Evolutionary conservation across 768 basidiomycete genomes (phyloP).

Genomic region (Paxillus rubicundulus): DNA sequence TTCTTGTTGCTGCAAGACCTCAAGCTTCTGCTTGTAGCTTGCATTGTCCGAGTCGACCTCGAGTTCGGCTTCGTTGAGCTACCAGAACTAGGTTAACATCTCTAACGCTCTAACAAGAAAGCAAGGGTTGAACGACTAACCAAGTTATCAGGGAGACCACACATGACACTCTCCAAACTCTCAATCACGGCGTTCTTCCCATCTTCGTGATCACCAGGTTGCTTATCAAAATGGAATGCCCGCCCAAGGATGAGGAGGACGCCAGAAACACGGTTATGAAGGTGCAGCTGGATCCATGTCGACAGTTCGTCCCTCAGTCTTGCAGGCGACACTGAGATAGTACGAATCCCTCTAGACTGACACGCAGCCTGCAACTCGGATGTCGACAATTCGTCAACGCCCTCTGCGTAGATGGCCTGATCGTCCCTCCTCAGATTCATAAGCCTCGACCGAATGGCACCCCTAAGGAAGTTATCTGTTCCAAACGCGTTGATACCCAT

Average conservation of each 20-base stretch:
- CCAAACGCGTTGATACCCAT: constrained; percentile 99
- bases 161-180: constrained; percentile 86
- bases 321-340: constrained; percentile 82
- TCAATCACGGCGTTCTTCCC: constrained; percentile 79
- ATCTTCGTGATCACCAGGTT: constrained; percentile 69
- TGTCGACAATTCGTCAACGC: constrained; percentile 86
- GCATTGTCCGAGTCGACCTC: constrained; percentile 93
- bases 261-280: constrained; percentile 89
- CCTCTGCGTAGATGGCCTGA: constrained; percentile 87
- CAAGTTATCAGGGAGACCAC: constrained; percentile 90
- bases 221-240: constrained; percentile 90
- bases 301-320: constrained; percentile 84
- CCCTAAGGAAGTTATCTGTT: constrained; percentile 96
- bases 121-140: constrained; percentile 43
- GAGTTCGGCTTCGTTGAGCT: constrained; percentile 97
- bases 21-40: constrained; percentile 96
- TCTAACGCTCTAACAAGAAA: fast-evolving
- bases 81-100: not conserved
- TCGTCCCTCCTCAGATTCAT: constrained; percentile 87
- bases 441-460: constrained; percentile 81
- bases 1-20: constrained; percentile 96
- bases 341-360: constrained; percentile 91
- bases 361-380: constrained; percentile 91
- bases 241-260: constrained; percentile 91
- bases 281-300: constrained; percentile 90